A percentile compares a stretch with the other conserved stretches of the same genome.
These are phyloP conservation scores for Paecilomyces formosus DNA, from an alignment of 2,329 filamentous ascomycete species.

Conservation along the genomic window DNA sequence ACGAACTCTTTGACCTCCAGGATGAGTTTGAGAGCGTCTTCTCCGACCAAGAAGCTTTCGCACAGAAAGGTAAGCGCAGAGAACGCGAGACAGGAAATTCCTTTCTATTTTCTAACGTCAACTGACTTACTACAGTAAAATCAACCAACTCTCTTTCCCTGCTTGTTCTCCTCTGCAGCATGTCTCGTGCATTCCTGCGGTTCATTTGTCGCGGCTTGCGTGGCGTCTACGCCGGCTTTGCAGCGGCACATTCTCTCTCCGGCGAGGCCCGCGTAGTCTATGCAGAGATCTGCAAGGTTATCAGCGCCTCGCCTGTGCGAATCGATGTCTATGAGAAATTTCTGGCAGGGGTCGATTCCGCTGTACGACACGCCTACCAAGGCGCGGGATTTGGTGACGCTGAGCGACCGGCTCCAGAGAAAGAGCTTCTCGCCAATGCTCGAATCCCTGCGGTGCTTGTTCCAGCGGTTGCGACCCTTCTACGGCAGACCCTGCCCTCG, in stretches of 20 bases:
- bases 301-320: slow-evolving; percentile 49
- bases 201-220: slow-evolving; percentile 59
- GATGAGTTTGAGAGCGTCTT: slow-evolving; percentile 29
- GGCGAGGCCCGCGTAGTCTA: slow-evolving; percentile 37
- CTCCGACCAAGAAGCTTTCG: slow-evolving; percentile 27
- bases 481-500: slow-evolving; percentile 45
- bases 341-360: slow-evolving; percentile 57
- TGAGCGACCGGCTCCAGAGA: slow-evolving; percentile 43
- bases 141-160: slow-evolving; percentile 32
- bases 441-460: slow-evolving; percentile 45
- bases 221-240: slow-evolving; percentile 43
- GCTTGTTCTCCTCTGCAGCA: slow-evolving; percentile 62
- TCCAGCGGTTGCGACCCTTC: slow-evolving; percentile 40
- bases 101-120: slow-evolving; percentile 6
- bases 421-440: slow-evolving; percentile 46
- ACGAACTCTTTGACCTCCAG: slow-evolving; percentile 43
- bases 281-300: slow-evolving; percentile 47
- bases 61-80: slow-evolving; percentile 24
- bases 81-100: background rate
- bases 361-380: slow-evolving; percentile 54
- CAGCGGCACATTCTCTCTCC: slow-evolving; percentile 31
- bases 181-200: slow-evolving; percentile 64
- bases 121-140: slow-evolving; percentile 24
- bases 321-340: slow-evolving; percentile 57
- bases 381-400: slow-evolving; percentile 35